Conservation (phyloP, 805 yeast species). For the Citeromyces matritensis region DNA sequence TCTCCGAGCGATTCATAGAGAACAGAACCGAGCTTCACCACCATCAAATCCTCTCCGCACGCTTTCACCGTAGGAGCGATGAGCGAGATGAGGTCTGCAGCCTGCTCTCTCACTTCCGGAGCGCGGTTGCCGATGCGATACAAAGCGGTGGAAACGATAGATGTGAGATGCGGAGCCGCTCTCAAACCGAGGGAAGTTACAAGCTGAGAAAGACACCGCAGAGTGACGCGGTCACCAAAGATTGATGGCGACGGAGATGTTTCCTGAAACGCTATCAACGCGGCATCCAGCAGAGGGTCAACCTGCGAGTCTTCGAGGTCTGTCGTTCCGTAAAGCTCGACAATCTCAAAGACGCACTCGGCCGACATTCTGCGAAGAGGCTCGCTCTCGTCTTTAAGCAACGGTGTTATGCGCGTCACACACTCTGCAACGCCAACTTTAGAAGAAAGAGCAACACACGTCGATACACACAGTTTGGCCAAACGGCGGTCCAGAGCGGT, state of each 20-base stretch:
- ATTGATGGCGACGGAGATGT: conserved; percentile 23
- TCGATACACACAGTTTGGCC: conserved; percentile 48
- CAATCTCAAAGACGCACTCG: conserved; percentile 47
- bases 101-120: conserved; percentile 65
- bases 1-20: conserved; percentile 89
- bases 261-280: conserved; percentile 68
- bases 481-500: conserved; percentile 53
- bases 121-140: conserved; percentile 60
- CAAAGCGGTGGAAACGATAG: conserved; percentile 56
- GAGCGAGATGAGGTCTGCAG: conserved; percentile 61
- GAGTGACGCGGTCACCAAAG: conserved; percentile 31
- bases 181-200: conserved; percentile 47
- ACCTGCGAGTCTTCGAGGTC: conserved; percentile 46
- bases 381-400: conserved; percentile 73
- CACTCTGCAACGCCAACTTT: conserved; percentile 53
- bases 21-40: conserved; percentile 58
- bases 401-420: conserved; percentile 37
- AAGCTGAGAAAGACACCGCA: conserved; percentile 51
- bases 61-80: conserved; percentile 51
- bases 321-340: conserved; percentile 30
- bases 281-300: conserved; percentile 65
- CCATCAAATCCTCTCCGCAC: conserved; percentile 48
- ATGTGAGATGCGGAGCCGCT: conserved; percentile 55
- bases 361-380: conserved; percentile 67
- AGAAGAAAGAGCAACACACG: conserved; percentile 52